Base-by-base conservation (phyloP, 176 grass and related monocot species). In the Eleusine indica region DNA sequence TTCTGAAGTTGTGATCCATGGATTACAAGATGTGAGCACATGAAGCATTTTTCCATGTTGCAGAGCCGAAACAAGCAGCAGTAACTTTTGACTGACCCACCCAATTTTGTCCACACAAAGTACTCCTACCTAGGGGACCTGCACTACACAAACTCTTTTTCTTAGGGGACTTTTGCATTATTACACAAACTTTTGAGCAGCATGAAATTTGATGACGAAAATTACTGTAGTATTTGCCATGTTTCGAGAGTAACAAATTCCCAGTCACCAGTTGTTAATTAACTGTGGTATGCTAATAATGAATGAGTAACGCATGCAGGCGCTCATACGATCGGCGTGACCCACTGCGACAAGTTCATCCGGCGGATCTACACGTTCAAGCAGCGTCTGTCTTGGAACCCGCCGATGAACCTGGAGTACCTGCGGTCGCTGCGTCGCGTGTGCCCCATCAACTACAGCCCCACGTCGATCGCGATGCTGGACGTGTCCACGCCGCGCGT, bases 301-400 rank as follows among this genome's bases (percentile, higher is more conserved):
- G 32, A 35, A 2, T 2, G 32, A 35, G 32, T 35, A 35, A 9
- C 0, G 5, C 43, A 17, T 66, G 57, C 83, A 92, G 90, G 93
- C 0, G 93, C 90, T 21, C 93, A 95, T 63, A 95, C 93, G 28
- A 95, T 95, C 66, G 93, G 93, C 2, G 88, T 92, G 70, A 90
- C 93, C 7, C 93, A 95, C 78, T 95, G 93, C 70, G 93, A 92
- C 88, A 95, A 95, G 85, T 92, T 95, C 79, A 32, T 95, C 48
- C 90, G 93, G 0, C 93, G 93, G 18, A 95, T 95, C 82, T 95
- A 95, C 85, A 87, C 79, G 42, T 95, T 95, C 82, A 95, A 86
- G 86, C 84, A 92, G 71, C 82, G 74, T 7, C 72, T 86, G 19
- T 4, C 72, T 3, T 90, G 75, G 88, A 95, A 90, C 88, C 93